These are phyloP conservation scores for Chalciporus chontae DNA, from an alignment of 768 basidiomycete species.

Conservation along the genomic window DNA sequence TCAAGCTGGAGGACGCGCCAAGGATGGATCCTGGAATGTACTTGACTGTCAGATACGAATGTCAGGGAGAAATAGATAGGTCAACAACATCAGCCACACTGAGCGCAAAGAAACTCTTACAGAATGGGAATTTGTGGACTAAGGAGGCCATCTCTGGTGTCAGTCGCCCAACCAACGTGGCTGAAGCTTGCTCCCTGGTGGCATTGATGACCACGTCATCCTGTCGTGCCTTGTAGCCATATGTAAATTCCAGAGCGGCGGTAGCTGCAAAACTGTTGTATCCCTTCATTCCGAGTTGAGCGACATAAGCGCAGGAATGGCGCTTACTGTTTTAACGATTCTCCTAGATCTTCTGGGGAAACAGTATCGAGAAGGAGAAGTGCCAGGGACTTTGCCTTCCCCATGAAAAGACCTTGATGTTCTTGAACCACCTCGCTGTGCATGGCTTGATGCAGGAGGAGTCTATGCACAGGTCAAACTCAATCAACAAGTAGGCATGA, in stretches of 20 bases:
- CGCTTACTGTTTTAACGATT: neutral
- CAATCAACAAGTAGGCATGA: neutral
- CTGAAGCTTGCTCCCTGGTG: neutral
- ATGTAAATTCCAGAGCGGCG: constrained; percentile 2
- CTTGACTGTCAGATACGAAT: neutral
- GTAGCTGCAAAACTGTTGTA: neutral
- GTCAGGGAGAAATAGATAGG: neutral
- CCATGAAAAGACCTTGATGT: neutral
- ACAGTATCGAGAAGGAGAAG: neutral
- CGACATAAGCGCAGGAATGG: too few relatives aligned
- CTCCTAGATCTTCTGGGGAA: neutral
- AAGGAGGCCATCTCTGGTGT: neutral
- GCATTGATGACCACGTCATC: neutral
- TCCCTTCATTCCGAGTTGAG: too few relatives aligned
- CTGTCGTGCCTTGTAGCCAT: neutral
- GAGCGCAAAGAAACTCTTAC: neutral
- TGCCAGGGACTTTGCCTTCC: neutral
- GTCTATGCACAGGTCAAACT: neutral
- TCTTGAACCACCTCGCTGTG: neutral
- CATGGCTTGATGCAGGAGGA: constrained; percentile 3
- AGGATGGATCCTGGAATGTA: constrained; percentile 1
- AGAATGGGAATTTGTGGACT: neutral
- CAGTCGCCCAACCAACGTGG: neutral
- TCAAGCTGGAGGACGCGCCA: neutral
- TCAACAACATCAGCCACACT: neutral